These are phyloP conservation scores for Gillenia trifoliata DNA, from an alignment of 306 rosid species.

Conservation along the genomic window DNA sequence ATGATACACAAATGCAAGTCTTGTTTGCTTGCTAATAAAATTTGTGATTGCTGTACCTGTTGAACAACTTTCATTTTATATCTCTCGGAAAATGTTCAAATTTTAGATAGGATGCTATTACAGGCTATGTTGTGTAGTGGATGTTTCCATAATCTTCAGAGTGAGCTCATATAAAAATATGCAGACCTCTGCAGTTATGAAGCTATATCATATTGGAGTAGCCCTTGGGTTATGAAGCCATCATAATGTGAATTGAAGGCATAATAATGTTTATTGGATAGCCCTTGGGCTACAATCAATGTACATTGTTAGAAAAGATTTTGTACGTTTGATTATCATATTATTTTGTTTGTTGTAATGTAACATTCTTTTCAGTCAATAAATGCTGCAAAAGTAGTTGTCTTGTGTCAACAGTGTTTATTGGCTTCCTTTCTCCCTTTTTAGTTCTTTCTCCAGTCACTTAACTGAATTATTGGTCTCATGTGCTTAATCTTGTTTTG, in stretches of 20 bases:
- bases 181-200: neutral
- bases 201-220: neutral
- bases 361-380: neutral
- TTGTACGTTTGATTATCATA: neutral
- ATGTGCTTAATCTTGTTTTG: conserved; percentile 30
- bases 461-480: neutral
- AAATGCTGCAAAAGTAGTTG: neutral
- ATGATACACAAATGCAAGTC: neutral
- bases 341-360: neutral
- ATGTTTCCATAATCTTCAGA: neutral
- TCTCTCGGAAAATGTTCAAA: neutral
- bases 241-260: neutral
- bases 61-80: neutral
- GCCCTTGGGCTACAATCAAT: neutral
- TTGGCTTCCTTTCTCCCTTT: neutral
- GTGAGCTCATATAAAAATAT: neutral
- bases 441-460: neutral
- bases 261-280: neutral
- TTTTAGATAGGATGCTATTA: neutral
- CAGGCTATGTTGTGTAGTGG: neutral
- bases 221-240: neutral
- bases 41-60: neutral
- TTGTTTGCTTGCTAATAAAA: neutral
- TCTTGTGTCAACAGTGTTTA: neutral
- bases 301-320: neutral